Evolutionary conservation across 331 rosid genomes (phyloP).

Genomic region (Quercus phellos): DNA sequence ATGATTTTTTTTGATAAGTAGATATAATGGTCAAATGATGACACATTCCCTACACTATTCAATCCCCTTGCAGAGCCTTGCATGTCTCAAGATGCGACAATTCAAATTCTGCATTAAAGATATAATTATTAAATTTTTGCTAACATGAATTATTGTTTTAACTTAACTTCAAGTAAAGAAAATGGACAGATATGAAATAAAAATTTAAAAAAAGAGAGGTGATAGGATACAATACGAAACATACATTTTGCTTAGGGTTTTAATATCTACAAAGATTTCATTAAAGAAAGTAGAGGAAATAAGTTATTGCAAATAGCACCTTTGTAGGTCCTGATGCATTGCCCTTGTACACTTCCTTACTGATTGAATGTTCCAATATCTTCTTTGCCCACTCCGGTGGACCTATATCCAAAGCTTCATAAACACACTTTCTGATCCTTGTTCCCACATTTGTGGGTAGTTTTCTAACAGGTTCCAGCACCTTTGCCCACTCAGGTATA

Average conservation of each 20-base stretch:
- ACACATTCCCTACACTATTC: neutral
- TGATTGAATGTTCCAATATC: slow-evolving; percentile 77
- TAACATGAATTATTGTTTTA: neutral
- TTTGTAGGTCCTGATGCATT: slow-evolving; percentile 99
- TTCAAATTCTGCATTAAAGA: neutral
- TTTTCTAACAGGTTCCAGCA: slow-evolving; percentile 90
- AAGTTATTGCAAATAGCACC: slow-evolving; percentile 48
- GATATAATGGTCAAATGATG: neutral
- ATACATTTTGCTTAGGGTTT: neutral
- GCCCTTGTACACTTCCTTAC: slow-evolving; percentile 97
- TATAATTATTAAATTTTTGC: too few relatives aligned
- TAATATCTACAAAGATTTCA: neutral
- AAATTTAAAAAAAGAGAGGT: neutral
- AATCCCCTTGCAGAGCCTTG: neutral
- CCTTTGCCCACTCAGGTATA: slow-evolving; percentile 84
- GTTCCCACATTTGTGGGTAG: slow-evolving; percentile 99
- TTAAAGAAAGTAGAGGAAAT: slow-evolving; percentile 2
- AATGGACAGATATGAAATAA: neutral
- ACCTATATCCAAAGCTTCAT: slow-evolving; percentile 67
- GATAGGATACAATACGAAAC: neutral
- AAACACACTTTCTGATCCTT: slow-evolving; percentile 90
- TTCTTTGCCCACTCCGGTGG: slow-evolving; percentile 97
- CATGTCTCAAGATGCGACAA: neutral
- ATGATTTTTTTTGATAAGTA: neutral
- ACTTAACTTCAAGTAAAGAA: neutral